A percentile compares a stretch with the other conserved stretches of the same genome.
phyloP scores from a whole-genome alignment of 208 protist genomes.

The Acanthamoeba triangularis region DNA sequence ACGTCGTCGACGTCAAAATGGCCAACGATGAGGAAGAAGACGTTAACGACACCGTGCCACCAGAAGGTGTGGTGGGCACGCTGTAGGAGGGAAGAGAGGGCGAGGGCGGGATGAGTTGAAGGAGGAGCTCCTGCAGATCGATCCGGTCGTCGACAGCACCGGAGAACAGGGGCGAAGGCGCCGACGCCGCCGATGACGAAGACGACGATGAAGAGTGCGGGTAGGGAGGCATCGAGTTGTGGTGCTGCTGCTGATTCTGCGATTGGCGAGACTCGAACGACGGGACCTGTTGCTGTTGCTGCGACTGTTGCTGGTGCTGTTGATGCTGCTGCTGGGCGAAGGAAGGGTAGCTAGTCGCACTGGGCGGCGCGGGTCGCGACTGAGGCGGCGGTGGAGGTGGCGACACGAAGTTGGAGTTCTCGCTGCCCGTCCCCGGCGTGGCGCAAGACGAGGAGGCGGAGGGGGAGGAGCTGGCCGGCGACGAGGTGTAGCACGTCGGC shows the following conservation, averaged over 20 bases:
- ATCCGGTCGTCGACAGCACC: slow-evolving; percentile 11
- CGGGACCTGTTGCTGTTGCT: neutral
- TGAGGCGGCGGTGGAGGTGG: neutral
- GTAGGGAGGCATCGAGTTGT: neutral
- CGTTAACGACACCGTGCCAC: neutral
- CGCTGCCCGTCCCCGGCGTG: neutral
- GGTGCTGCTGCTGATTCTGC: neutral
- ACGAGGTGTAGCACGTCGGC: neutral
- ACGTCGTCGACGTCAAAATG: neutral
- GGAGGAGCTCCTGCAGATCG: slow-evolving; percentile 21
- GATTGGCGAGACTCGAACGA: neutral
- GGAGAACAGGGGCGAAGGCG: slow-evolving; percentile 19
- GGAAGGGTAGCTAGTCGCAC: neutral
- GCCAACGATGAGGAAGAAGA: neutral
- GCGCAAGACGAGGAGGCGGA: neutral
- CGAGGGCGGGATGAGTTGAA: slow-evolving; percentile 30
- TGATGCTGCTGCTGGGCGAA: neutral
- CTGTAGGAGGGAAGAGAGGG: neutral
- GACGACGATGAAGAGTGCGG: neutral
- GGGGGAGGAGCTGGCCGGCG: neutral
- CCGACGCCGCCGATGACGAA: neutral
- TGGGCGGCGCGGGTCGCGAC: neutral
- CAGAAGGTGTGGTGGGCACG: neutral
- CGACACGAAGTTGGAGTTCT: neutral
- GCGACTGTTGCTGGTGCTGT: neutral